Percentiles rank a stretch among this genome's conserved stretches.
These are phyloP conservation scores for Cyberlindnera veronae DNA, from an alignment of 805 yeast species.

Conservation along the genomic window DNA sequence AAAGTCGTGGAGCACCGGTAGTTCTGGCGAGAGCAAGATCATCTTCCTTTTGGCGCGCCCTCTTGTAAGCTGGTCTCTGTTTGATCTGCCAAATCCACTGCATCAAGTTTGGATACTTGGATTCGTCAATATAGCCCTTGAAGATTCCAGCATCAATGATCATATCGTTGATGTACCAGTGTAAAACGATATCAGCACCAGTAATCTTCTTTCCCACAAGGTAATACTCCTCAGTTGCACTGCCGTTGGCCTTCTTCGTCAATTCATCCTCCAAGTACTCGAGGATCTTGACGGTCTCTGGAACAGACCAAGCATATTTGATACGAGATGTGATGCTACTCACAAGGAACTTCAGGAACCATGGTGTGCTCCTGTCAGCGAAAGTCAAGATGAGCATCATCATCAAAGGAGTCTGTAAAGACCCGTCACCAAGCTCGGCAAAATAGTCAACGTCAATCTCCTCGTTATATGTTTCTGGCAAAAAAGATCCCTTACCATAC, in stretches of 20 bases:
- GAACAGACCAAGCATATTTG: conserved; percentile 5
- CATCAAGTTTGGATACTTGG: conserved; percentile 2
- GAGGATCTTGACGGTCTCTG: conserved; percentile 40
- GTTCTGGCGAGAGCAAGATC: too few relatives aligned
- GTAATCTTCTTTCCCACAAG: conserved; percentile 48
- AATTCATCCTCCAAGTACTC: conserved; percentile 35
- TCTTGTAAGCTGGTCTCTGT: conserved; percentile 8
- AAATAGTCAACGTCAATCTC: conserved; percentile 46
- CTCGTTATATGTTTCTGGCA: conserved; percentile 34
- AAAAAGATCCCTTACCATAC: conserved; percentile 40
- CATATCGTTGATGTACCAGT: conserved; percentile 33
- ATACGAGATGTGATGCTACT: background rate
- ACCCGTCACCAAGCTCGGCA: conserved; percentile 56
- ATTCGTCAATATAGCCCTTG: background rate
- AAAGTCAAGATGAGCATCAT: background rate
- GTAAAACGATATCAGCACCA: conserved; percentile 53
- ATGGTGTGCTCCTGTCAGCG: background rate
- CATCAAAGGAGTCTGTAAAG: conserved; percentile 30
- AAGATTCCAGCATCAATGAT: conserved; percentile 18
- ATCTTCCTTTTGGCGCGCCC: background rate
- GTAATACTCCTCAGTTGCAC: conserved; percentile 22
- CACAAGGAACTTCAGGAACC: background rate
- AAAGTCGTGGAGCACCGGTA: too few relatives aligned
- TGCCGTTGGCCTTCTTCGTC: background rate
- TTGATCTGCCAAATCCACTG: conserved; percentile 1